phyloP scores from a whole-genome alignment of 2,329 filamentous ascomycete genomes.

The Tolypocladium endophyticum region DNA sequence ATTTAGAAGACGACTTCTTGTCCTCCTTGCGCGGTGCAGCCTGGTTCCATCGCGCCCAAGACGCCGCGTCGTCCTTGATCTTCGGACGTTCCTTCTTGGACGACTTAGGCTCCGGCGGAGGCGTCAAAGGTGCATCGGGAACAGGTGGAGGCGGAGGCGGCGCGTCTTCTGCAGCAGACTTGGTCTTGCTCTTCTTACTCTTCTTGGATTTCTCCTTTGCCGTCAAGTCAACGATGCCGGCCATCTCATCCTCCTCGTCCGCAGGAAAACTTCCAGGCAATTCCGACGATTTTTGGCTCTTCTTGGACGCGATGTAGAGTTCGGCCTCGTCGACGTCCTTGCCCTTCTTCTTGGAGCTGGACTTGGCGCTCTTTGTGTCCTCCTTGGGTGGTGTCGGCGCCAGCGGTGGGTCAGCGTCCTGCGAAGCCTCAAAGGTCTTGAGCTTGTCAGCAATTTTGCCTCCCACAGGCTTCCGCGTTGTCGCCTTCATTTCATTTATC shows the following conservation, averaged over 20 bases:
- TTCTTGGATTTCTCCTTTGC: conserved; percentile 26
- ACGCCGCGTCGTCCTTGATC: conserved; percentile 58
- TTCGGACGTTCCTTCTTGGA: conserved; percentile 68
- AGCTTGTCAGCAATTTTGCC: conserved; percentile 47
- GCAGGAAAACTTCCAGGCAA: conserved; percentile 47
- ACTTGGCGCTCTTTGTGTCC: conserved; percentile 17
- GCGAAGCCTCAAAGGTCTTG: conserved; percentile 41
- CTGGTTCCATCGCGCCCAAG: conserved; percentile 69
- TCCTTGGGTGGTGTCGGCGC: conserved; percentile 20
- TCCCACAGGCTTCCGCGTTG: conserved; percentile 35
- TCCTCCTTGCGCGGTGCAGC: conserved; percentile 31
- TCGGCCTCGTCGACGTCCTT: conserved; percentile 22
- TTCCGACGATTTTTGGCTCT: conserved; percentile 11
- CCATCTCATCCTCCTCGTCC: conserved; percentile 37
- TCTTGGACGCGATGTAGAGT: conserved; percentile 20
- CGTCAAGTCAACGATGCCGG: conserved; percentile 41
- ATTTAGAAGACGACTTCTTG: conserved; percentile 49
- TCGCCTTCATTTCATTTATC: conserved; percentile 25
- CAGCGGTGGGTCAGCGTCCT: conserved; percentile 27
- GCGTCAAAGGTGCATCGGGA: conserved; percentile 36
- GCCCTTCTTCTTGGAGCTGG: conserved; percentile 29
- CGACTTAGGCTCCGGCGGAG: conserved; percentile 45
- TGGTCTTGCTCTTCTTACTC: conserved; percentile 23
- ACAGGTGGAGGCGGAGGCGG: conserved; percentile 24
- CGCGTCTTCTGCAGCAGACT: conserved; percentile 1